These are phyloP conservation scores for Conringia planisiliqua DNA, from an alignment of 345 rosid genomes.

Conservation along the genomic window DNA sequence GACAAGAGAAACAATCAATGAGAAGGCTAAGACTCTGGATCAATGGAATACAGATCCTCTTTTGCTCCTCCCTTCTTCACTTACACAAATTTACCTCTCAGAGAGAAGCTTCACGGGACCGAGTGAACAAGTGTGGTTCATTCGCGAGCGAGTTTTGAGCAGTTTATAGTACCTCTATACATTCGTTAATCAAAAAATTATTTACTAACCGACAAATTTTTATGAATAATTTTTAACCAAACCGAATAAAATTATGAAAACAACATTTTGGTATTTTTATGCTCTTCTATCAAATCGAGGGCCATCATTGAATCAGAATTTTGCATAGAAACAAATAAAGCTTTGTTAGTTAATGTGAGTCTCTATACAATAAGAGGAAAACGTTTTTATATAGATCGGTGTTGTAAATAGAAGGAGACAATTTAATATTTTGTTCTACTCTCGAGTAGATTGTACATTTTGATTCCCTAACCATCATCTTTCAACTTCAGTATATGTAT, in stretches of 20 bases:
- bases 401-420: background rate
- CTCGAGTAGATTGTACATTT: background rate
- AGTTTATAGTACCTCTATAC: background rate
- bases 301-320: background rate
- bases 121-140: constrained; percentile 2
- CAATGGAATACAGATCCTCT: background rate
- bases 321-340: background rate
- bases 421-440: background rate
- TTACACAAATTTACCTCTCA: background rate
- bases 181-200: background rate
- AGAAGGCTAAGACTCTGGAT: background rate
- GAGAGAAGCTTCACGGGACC: background rate
- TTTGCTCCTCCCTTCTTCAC: background rate
- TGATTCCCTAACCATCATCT: background rate
- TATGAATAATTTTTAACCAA: background rate
- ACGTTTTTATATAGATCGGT: background rate
- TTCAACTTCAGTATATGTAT: background rate
- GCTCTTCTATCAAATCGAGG: background rate
- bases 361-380: background rate
- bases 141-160: background rate
- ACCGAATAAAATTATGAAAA: background rate
- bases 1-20: constrained; percentile 7
- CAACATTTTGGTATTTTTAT: background rate
- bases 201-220: constrained; percentile 28
- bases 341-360: background rate